phyloP scores from a whole-genome alignment of 257 asterid genomes.

The Capsicum rhomboideum region DNA sequence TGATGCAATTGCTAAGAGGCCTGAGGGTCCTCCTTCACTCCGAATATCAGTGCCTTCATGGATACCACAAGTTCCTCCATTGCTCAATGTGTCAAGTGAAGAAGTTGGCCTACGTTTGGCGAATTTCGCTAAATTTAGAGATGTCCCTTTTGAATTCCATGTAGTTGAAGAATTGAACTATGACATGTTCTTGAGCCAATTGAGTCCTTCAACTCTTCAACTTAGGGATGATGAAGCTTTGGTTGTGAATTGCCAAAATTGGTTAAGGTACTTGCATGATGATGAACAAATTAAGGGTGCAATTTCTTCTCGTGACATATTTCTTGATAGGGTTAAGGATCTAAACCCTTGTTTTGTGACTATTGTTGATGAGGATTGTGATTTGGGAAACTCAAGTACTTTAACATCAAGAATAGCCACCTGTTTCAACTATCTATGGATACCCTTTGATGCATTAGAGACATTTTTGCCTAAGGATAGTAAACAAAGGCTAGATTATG shows the following conservation, averaged over 20 bases:
- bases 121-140: slow-evolving; percentile 50
- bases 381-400: slow-evolving; percentile 20
- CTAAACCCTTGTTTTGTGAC: slow-evolving; percentile 41
- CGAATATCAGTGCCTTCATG: slow-evolving; percentile 45
- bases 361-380: slow-evolving; percentile 64
- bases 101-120: slow-evolving; percentile 52
- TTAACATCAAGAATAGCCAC: slow-evolving; percentile 46
- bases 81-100: slow-evolving; percentile 42
- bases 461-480: slow-evolving; percentile 70
- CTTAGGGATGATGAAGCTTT: slow-evolving; percentile 45
- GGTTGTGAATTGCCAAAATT: slow-evolving; percentile 62
- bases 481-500: slow-evolving; percentile 49
- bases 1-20: slow-evolving; percentile 40
- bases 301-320: slow-evolving; percentile 29
- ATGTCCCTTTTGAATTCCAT: slow-evolving; percentile 58
- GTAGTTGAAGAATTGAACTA: slow-evolving; percentile 27
- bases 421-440: slow-evolving; percentile 73
- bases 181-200: slow-evolving; percentile 23
- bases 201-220: slow-evolving; percentile 22
- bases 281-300: slow-evolving; percentile 12
- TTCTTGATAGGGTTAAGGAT: slow-evolving; percentile 25
- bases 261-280: slow-evolving; percentile 50
- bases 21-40: slow-evolving; percentile 37
- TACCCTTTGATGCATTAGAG: slow-evolving; percentile 70
- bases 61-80: slow-evolving; percentile 56